A percentile compares a stretch with the other conserved stretches of the same genome.
Evolutionary conservation across 371 early-diverging fungal species (phyloP).

Genomic region (Umbelopsis sp.): DNA sequence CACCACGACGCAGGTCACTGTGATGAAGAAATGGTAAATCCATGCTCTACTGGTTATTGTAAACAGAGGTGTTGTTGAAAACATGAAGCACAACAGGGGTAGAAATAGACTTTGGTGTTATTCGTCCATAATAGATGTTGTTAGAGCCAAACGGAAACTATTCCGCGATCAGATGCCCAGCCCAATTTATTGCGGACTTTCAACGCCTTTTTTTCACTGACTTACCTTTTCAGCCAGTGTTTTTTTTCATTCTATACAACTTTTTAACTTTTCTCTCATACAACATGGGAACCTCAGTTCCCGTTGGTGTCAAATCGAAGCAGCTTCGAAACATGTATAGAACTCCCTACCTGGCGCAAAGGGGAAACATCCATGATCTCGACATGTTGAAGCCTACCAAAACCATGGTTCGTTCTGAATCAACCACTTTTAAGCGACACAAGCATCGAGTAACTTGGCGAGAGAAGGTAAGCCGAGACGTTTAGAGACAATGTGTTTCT

Average conservation of each 20-base stretch:
- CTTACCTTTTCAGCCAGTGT: not conserved
- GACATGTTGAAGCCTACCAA: constrained; percentile 11
- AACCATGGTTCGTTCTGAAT: constrained; percentile 1
- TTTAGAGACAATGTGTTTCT: not conserved
- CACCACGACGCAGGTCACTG: not conserved
- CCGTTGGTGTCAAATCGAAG: constrained; percentile 12
- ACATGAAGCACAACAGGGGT: too few species aligned
- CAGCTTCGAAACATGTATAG: constrained; percentile 4
- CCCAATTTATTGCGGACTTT: constrained; percentile 6
- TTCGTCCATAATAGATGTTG: not conserved
- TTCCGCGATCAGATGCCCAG: constrained; percentile 12
- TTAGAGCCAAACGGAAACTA: not conserved
- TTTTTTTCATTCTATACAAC: not conserved
- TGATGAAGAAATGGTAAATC: not conserved
- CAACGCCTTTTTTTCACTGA: not conserved
- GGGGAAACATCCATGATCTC: constrained; percentile 2
- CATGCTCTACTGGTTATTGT: too few species aligned
- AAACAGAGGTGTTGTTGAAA: too few species aligned
- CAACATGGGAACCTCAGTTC: not conserved
- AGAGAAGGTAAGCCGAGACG: not conserved
- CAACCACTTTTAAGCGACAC: not conserved
- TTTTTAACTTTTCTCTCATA: not conserved
- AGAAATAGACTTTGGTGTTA: too few species aligned
- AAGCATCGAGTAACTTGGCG: not conserved
- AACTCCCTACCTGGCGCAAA: constrained; percentile 12